Evolutionary conservation across 202 grass and related monocot species (phyloP).

Genomic region (Setaria italica): DNA sequence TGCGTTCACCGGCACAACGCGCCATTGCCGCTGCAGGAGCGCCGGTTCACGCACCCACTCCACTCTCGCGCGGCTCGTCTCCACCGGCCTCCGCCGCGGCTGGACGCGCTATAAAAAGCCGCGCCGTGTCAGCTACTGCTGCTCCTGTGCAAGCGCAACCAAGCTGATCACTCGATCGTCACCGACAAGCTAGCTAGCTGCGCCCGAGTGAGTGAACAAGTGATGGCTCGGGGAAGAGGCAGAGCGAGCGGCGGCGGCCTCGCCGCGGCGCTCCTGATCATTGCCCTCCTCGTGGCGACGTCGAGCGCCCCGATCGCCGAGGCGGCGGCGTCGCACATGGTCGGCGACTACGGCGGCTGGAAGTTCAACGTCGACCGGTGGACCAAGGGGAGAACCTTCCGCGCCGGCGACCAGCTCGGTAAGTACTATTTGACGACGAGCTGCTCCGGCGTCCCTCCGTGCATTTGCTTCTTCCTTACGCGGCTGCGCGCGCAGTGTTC

Average conservation of each 20-base stretch:
- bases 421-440: not conserved
- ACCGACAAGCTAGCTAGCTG: not conserved
- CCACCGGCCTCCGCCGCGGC: not conserved
- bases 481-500: slow-evolving; percentile 46
- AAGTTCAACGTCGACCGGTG: slow-evolving; percentile 48
- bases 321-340: slow-evolving; percentile 57
- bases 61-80: slow-evolving; percentile 4
- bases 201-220: not conserved
- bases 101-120: slow-evolving; percentile 41
- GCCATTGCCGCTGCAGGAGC: slow-evolving; percentile 8
- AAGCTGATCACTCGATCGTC: not conserved
- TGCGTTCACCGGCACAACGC: not conserved
- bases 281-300: slow-evolving; percentile 37
- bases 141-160: not conserved
- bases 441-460: no score
- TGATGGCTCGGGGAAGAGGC: slow-evolving; percentile 78
- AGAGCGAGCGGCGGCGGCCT: slow-evolving; percentile 37
- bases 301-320: slow-evolving; percentile 23
- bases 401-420: slow-evolving; percentile 68
- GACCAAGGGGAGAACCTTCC: slow-evolving; percentile 58
- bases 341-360: slow-evolving; percentile 67
- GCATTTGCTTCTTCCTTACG: no score
- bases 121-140: not conserved
- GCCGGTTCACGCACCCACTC: slow-evolving; percentile 27
- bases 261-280: slow-evolving; percentile 6